Evolutionary conservation across 2,329 filamentous ascomycete genomes (phyloP).

Genomic region (Dothidotthia symphoricarpi): DNA sequence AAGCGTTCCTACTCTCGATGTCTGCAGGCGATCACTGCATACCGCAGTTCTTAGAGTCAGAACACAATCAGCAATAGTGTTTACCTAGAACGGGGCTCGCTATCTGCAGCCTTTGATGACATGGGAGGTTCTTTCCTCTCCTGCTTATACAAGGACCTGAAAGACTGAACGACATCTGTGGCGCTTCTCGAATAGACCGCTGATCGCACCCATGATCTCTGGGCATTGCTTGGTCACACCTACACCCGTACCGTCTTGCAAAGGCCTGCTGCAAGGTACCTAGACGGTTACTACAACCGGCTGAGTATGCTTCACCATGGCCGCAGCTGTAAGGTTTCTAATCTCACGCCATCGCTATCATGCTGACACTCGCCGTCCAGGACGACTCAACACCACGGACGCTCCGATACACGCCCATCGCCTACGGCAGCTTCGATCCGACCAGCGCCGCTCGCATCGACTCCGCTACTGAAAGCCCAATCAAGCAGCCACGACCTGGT

Average conservation of each 20-base stretch:
- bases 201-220: constrained; percentile 1
- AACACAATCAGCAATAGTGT: no score
- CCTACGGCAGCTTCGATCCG: constrained; percentile 13
- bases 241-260: no score
- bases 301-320: no score
- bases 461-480: constrained; percentile 13
- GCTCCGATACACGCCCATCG: constrained; percentile 4
- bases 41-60: no score
- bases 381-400: no score
- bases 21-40: no score
- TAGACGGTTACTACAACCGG: no score
- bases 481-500: constrained; percentile 6
- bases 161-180: constrained; percentile 2
- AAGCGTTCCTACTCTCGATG: no score
- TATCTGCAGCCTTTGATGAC: not conserved
- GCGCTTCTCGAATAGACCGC: constrained; percentile 1
- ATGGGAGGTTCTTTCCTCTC: not conserved
- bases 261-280: no score
- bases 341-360: no score
- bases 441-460: constrained; percentile 7
- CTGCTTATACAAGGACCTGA: constrained; percentile 2
- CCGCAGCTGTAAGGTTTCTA: no score
- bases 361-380: no score
- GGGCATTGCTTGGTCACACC: not conserved
- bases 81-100: not conserved